phyloP scores from a whole-genome alignment of 1,139 yeast genomes.

The Nakaseomyces nivariensis region DNA sequence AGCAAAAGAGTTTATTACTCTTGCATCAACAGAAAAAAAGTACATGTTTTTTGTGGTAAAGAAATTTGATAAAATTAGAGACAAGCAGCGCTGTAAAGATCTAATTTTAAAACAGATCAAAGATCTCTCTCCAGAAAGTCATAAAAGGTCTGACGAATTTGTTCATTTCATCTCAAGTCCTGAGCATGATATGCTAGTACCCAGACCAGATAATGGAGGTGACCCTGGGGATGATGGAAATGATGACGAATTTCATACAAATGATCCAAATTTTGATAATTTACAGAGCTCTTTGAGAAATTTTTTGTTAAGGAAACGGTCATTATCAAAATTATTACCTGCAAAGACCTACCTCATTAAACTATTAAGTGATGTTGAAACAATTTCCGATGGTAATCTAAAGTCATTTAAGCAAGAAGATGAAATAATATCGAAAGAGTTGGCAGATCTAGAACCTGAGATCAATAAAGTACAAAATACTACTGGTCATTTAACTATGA shows the following conservation, averaged over 20 bases:
- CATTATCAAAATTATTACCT: slow-evolving; percentile 81
- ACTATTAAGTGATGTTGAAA: slow-evolving; percentile 53
- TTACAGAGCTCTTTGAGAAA: slow-evolving; percentile 77
- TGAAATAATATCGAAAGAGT: slow-evolving; percentile 37
- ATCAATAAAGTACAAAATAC: slow-evolving; percentile 46
- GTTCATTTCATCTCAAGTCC: slow-evolving; percentile 86
- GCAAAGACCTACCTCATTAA: slow-evolving; percentile 78
- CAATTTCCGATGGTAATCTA: slow-evolving; percentile 53
- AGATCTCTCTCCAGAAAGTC: slow-evolving; percentile 79
- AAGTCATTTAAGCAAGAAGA: slow-evolving; percentile 43
- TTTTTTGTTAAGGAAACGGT: slow-evolving; percentile 80
- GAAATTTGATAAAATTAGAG: slow-evolving; percentile 74
- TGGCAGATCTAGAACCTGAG: slow-evolving; percentile 51
- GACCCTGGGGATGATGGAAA: slow-evolving; percentile 32
- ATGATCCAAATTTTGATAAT: slow-evolving; percentile 54
- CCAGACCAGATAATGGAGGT: slow-evolving; percentile 30
- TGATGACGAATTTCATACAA: slow-evolving; percentile 28
- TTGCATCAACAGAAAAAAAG: slow-evolving; percentile 87
- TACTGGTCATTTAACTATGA: slow-evolving; percentile 47
- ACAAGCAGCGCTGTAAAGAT: slow-evolving; percentile 66
- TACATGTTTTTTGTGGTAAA: slow-evolving; percentile 91
- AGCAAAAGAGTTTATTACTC: slow-evolving; percentile 85
- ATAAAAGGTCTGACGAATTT: slow-evolving; percentile 76
- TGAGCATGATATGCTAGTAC: slow-evolving; percentile 29
- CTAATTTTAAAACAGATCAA: slow-evolving; percentile 83